Evolutionary conservation across 768 basidiomycete genomes (phyloP), one percentile per base, ranked within the genome.

Genomic region (Mycena amicta): DNA sequence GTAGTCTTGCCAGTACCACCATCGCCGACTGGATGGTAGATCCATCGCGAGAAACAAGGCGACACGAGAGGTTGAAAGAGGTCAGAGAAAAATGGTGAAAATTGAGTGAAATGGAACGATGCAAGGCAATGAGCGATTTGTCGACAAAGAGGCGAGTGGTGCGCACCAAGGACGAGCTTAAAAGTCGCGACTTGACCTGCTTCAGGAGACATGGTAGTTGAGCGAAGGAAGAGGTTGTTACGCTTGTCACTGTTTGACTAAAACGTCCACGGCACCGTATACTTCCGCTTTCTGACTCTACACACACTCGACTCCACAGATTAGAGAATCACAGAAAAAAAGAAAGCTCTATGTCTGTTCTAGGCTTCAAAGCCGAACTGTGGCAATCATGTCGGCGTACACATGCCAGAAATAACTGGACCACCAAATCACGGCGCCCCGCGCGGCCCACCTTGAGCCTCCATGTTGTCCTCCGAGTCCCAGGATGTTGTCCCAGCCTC

Each of bases 1-100:
- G 95, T 98, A 58, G 95, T 98, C 81, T 98, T 96, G 66, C 94
- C 95, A 57, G 95, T 97, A 69, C 95, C 95, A 71, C 95, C 95
- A 70, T 98, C 95, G 66, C 95, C 95, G 65, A 96, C 94, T 95
- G 68, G 62, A 57, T 64, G 66, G 61, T 55, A 47, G 45, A 65
- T 57, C 66, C 56, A 68, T 69, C 59, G 62, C 53, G 51, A 20
- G 52, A 46, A n/a, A 29, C 50, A 30, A 12, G 52, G 29, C 20
- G 53, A 63, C 68, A 59, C 57, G 62, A 46, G 53, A 51, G 59
- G 56, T 55, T 56, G 60, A 26, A 68, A 61, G 47, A 63, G 59
- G 58, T 45, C 53, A 31, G 53, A 50, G 50, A 64, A 53, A 54
- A 67, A 57, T 31, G 60, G 50, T 59, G 67, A 71, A 71, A 64